These are phyloP conservation scores for Aquilaria malaccensis DNA, from an alignment of 345 rosid species.

Conservation along the genomic window DNA sequence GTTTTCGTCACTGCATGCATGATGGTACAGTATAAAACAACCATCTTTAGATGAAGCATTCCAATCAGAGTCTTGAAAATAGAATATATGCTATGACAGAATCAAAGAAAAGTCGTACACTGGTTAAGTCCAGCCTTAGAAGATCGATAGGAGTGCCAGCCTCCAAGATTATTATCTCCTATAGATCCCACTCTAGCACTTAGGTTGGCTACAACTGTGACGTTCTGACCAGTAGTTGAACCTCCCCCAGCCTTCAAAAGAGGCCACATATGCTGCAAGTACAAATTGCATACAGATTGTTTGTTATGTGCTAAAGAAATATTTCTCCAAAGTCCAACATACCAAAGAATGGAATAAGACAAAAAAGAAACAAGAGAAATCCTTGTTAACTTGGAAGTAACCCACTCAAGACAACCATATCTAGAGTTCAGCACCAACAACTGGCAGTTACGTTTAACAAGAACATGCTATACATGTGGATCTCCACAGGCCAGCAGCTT, in stretches of 20 bases:
- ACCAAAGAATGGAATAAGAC: not conserved
- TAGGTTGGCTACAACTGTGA: slow-evolving; percentile 81
- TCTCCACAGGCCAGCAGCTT: not conserved
- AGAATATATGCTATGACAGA: not conserved
- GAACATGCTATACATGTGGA: not conserved
- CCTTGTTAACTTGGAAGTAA: not conserved
- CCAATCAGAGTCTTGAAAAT: not conserved
- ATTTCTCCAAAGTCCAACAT: too few relatives aligned
- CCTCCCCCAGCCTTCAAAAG: slow-evolving; percentile 85
- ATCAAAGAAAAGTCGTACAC: slow-evolving; percentile 30
- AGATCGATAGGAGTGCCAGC: slow-evolving; percentile 89
- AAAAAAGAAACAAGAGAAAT: not conserved
- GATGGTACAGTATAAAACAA: not conserved
- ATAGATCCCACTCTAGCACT: slow-evolving; percentile 91
- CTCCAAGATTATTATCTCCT: slow-evolving; percentile 79
- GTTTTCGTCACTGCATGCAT: slow-evolving; percentile 60
- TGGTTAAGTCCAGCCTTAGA: slow-evolving; percentile 89
- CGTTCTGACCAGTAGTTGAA: slow-evolving; percentile 53
- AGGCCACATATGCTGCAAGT: slow-evolving; percentile 88
- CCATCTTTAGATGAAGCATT: not conserved
- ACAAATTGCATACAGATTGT: slow-evolving; percentile 15
- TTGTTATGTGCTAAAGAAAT: not conserved
- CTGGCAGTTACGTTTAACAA: not conserved
- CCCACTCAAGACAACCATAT: too few relatives aligned
- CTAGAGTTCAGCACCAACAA: too few relatives aligned